Conservation (phyloP, 1,284 basidiomycete species). For the Dichomitus squalens region DNA sequence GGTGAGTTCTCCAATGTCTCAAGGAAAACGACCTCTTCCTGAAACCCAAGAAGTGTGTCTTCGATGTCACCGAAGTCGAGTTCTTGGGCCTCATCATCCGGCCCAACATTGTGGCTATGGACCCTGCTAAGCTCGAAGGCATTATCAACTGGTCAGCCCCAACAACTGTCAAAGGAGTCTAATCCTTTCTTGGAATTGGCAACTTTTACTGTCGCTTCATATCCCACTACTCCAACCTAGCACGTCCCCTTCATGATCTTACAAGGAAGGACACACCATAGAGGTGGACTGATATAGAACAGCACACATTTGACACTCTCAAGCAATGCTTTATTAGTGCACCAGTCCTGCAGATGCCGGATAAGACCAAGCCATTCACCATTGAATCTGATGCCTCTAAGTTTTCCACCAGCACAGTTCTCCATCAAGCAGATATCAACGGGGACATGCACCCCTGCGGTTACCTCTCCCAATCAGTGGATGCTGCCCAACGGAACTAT, state of each 20-base stretch:
- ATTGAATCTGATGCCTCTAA: constrained; percentile 26
- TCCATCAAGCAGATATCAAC: constrained; percentile 10
- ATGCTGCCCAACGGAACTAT: not conserved
- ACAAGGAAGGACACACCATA: constrained; percentile 27
- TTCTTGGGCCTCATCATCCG: constrained; percentile 38
- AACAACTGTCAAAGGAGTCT: constrained; percentile 28
- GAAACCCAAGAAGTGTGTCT: not conserved
- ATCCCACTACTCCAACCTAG: constrained; percentile 35
- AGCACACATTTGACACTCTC: constrained; percentile 33
- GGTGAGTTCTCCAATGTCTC: not conserved
- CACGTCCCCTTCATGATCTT: constrained; percentile 31
- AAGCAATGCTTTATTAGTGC: constrained; percentile 28
- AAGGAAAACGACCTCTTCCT: not conserved
- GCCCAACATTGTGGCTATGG: constrained; percentile 34
- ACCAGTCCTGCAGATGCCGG: constrained; percentile 23
- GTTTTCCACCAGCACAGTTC: constrained; percentile 16
- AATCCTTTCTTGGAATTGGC: constrained; percentile 43
- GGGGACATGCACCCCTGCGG: constrained; percentile 32
- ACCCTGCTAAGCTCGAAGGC: constrained; percentile 37
- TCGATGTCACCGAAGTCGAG: constrained; percentile 26
- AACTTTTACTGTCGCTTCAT: constrained; percentile 49
- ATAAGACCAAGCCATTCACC: constrained; percentile 12
- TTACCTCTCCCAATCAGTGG: constrained; percentile 33
- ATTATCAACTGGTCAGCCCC: constrained; percentile 40
- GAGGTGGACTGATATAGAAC: constrained; percentile 26